Conservation (phyloP, 805 yeast genomes). For the Saccharomycopsis microspora region DNA sequence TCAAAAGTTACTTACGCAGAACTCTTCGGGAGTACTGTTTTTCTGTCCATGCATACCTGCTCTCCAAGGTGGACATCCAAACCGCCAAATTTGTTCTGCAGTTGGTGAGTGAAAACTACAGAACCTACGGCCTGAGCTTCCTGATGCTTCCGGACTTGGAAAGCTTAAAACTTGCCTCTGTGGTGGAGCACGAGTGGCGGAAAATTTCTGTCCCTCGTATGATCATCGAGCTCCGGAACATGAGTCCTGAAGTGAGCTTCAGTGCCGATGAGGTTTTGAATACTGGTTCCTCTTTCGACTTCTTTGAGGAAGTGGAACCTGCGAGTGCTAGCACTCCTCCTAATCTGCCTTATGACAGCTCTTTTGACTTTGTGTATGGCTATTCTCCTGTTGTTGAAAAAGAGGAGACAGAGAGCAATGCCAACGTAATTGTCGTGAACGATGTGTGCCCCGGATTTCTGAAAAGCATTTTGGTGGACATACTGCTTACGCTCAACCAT, state of each 20-base stretch:
- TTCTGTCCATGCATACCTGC: conserved; percentile 6
- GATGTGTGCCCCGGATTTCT: conserved; percentile 14
- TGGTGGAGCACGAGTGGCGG: conserved; percentile 3
- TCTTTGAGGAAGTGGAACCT: not conserved
- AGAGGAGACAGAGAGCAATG: not conserved
- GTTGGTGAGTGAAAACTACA: conserved; percentile 7
- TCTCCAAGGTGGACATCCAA: conserved; percentile 3
- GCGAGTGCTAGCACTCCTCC: not conserved
- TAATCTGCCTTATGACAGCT: not conserved
- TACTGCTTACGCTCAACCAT: not conserved
- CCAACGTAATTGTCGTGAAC: conserved; percentile 7
- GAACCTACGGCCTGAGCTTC: conserved; percentile 12
- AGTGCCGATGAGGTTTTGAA: conserved; percentile 6
- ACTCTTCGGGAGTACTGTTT: conserved; percentile 6
- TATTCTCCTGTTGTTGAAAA: not conserved
- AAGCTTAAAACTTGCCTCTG: conserved; percentile 1
- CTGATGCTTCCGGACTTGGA: conserved; percentile 1
- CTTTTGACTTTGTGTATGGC: not conserved
- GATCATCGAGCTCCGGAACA: conserved; percentile 5
- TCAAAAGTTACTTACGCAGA: not conserved
- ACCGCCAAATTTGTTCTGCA: conserved; percentile 3
- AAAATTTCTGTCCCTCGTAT: conserved; percentile 11
- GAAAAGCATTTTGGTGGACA: conserved; percentile 10
- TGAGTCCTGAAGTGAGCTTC: conserved; percentile 3
- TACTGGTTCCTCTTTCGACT: not conserved